Evolutionary conservation across 2,329 filamentous ascomycete genomes (phyloP).

Genomic region (Corynespora cassiicola): DNA sequence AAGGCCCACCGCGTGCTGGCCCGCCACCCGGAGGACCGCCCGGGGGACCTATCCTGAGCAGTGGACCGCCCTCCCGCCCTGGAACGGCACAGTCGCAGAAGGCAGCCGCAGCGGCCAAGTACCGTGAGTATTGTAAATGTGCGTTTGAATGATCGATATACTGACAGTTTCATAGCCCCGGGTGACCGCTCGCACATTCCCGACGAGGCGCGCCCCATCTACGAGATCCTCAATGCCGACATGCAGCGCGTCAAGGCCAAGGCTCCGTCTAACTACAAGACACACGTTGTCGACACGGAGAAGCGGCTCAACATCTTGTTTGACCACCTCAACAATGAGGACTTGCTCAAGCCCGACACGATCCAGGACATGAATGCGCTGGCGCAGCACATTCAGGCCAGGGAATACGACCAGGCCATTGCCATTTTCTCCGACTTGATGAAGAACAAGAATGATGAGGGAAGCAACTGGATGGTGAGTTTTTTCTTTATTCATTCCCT

Average conservation of each 20-base stretch:
- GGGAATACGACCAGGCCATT: slow-evolving; percentile 54
- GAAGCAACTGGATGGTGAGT: slow-evolving; percentile 60
- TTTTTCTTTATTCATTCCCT: not conserved
- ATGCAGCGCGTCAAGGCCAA: slow-evolving; percentile 88
- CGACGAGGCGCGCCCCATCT: slow-evolving; percentile 74
- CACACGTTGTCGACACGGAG: slow-evolving; percentile 91
- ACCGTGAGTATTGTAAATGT: slow-evolving; percentile 63
- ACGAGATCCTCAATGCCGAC: slow-evolving; percentile 80
- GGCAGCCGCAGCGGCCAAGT: slow-evolving; percentile 64
- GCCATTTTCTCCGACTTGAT: slow-evolving; percentile 54
- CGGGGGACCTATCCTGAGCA: slow-evolving; percentile 47
- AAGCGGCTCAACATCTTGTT: slow-evolving; percentile 94
- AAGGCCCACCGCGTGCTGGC: slow-evolving; percentile 53
- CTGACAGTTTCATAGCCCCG: slow-evolving; percentile 53
- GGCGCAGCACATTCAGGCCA: slow-evolving; percentile 45
- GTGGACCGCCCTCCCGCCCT: slow-evolving; percentile 52
- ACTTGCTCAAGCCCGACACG: slow-evolving; percentile 82
- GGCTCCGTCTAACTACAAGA: slow-evolving; percentile 84
- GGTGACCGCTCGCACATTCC: slow-evolving; percentile 94
- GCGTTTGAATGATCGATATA: slow-evolving; percentile 10
- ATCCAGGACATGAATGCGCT: slow-evolving; percentile 70
- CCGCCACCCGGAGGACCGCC: slow-evolving; percentile 47
- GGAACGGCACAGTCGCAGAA: slow-evolving; percentile 58
- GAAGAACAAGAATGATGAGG: slow-evolving; percentile 56
- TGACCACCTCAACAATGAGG: slow-evolving; percentile 95